Percentiles rank a stretch among this genome's conserved stretches.
Evolutionary conservation across 1,284 basidiomycete genomes (phyloP).

Genomic region (Cutaneotrichosporon dermatis): DNA sequence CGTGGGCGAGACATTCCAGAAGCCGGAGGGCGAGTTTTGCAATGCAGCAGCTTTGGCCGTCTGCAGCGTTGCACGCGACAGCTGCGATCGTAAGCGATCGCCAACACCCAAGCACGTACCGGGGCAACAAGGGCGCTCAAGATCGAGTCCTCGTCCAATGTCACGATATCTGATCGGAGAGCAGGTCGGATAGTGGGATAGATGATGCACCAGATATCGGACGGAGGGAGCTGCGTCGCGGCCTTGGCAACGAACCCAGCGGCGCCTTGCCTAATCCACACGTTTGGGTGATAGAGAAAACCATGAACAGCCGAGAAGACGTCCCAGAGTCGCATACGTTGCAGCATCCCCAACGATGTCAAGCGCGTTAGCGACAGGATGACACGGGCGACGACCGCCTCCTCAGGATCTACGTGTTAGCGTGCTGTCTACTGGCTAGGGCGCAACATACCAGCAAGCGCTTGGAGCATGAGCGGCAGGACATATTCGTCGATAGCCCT

Average conservation of each 20-base stretch:
- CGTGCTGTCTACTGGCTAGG: too few species aligned
- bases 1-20: constrained; percentile 58
- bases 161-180: constrained; percentile 75
- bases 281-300: constrained; percentile 91
- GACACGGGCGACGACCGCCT: constrained; percentile 84
- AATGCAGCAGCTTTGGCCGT: constrained; percentile 60
- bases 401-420: constrained; percentile 72
- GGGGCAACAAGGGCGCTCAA: constrained; percentile 70
- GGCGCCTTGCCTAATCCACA: constrained; percentile 93
- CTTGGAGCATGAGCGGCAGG: constrained; percentile 89
- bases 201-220: constrained; percentile 93
- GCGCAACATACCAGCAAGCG: constrained; percentile 65
- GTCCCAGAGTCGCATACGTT: constrained; percentile 91
- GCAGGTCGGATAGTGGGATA: constrained; percentile 86
- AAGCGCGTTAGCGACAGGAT: constrained; percentile 77
- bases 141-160: constrained; percentile 69
- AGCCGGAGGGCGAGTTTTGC: constrained; percentile 54
- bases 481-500: constrained; percentile 71
- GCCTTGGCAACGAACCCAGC: constrained; percentile 81
- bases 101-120: constrained; percentile 52
- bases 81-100: constrained; percentile 49
- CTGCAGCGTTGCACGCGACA: constrained; percentile 74
- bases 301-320: constrained; percentile 79
- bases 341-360: constrained; percentile 78
- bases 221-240: constrained; percentile 68